Conservation (phyloP, 2,329 filamentous ascomycete species). For the Eurotiales sp. region DNA sequence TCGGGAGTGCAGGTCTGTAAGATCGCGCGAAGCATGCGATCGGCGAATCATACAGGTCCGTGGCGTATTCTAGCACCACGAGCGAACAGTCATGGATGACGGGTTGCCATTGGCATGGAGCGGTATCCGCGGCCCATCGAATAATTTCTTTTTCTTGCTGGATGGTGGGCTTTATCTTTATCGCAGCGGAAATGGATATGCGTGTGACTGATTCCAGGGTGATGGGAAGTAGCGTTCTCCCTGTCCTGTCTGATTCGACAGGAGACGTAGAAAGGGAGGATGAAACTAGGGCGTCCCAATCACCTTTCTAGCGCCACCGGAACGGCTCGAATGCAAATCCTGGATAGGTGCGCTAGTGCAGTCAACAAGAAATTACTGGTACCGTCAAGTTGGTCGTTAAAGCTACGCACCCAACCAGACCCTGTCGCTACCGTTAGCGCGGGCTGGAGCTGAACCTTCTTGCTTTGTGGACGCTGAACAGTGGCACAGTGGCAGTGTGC, state of each 20-base stretch:
- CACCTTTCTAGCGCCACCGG: constrained; percentile 9
- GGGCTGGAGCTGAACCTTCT: constrained; percentile 8
- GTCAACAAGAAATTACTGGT: too few relatives aligned
- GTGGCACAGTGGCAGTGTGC: too few relatives aligned
- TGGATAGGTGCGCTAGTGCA: constrained; percentile 7
- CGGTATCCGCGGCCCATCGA: constrained; percentile 15
- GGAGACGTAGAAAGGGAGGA: neutral
- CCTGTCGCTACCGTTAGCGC: too few relatives aligned
- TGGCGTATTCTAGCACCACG: constrained; percentile 12
- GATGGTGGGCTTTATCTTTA: neutral
- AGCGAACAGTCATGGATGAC: constrained; percentile 7
- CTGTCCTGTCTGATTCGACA: constrained; percentile 10
- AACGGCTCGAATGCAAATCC: constrained; percentile 13
- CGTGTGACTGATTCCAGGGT: constrained; percentile 1
- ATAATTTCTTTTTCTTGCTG: constrained; percentile 6
- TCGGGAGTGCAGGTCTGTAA: neutral
- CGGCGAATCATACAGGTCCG: constrained; percentile 10
- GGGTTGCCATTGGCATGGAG: constrained; percentile 8
- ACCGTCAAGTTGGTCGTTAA: constrained; percentile 1
- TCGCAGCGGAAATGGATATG: neutral
- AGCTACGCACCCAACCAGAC: constrained; percentile 12
- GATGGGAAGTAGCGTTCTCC: too few relatives aligned
- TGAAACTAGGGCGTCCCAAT: constrained; percentile 10
- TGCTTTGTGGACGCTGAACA: too few relatives aligned
- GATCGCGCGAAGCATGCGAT: constrained; percentile 13